A percentile compares a stretch with the other conserved stretches of the same genome.
Evolutionary conservation across 192 early-diverging fungal genomes (phyloP).

Genomic region (Backusella liffmaniae): DNA sequence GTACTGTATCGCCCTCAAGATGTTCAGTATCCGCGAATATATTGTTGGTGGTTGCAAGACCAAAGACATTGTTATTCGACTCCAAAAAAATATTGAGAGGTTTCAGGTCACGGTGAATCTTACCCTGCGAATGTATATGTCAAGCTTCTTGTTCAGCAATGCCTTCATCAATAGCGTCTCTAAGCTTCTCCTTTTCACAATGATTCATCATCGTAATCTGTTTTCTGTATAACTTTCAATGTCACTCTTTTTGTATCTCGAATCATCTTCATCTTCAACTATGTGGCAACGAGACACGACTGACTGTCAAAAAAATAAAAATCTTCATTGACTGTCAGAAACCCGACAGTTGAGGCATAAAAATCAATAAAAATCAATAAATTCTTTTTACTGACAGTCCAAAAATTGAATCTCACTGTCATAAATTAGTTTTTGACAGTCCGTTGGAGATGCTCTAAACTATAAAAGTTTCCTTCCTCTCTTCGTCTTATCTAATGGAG

Average conservation of each 20-base stretch:
- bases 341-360: too few relatives aligned
- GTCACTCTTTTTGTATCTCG: constrained; percentile 27
- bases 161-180: constrained; percentile 76
- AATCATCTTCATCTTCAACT: constrained; percentile 71
- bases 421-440: too few relatives aligned
- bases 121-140: constrained; percentile 85
- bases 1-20: not conserved
- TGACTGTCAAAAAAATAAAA: too few relatives aligned
- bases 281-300: constrained; percentile 81
- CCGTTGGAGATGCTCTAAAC: too few relatives aligned
- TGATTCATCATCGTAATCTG: constrained; percentile 65
- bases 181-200: constrained; percentile 90
- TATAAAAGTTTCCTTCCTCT: too few relatives aligned
- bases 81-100: constrained; percentile 80
- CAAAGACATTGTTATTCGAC: constrained; percentile 62
- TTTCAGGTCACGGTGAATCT: constrained; percentile 91
- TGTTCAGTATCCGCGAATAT: constrained; percentile 15
- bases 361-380: too few relatives aligned
- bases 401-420: too few relatives aligned
- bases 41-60: constrained; percentile 60
- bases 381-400: too few relatives aligned
- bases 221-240: constrained; percentile 35
- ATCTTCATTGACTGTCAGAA: too few relatives aligned
- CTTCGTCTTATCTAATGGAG: too few relatives aligned
- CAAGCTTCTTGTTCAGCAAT: constrained; percentile 79